phyloP scores from a whole-genome alignment of 352 stramenopile genomes.

The Phytophthora nicotianae region DNA sequence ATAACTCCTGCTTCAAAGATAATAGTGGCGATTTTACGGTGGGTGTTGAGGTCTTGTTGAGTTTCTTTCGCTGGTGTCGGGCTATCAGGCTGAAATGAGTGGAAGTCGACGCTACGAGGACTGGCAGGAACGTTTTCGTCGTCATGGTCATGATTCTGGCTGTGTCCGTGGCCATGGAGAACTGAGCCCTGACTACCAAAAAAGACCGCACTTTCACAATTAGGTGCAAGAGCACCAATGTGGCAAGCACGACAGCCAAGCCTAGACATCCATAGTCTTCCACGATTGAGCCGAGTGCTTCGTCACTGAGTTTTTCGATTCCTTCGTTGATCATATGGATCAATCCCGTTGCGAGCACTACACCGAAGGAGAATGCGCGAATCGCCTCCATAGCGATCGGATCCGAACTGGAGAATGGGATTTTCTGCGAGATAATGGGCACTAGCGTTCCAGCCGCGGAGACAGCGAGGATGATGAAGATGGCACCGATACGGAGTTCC shows the following conservation, averaged over 20 bases:
- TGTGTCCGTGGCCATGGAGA: constrained; percentile 40
- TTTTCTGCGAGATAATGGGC: constrained; percentile 38
- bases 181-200: constrained; percentile 33
- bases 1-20: constrained; percentile 67
- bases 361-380: constrained; percentile 57
- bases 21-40: constrained; percentile 45
- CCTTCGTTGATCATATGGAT: constrained; percentile 73
- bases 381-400: constrained; percentile 46
- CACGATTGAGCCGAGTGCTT: constrained; percentile 47
- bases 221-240: constrained; percentile 61
- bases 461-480: constrained; percentile 53
- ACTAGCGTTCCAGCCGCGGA: constrained; percentile 41
- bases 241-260: constrained; percentile 60
- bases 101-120: neutral
- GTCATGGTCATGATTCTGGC: neutral
- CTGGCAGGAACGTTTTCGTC: neutral
- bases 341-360: constrained; percentile 62
- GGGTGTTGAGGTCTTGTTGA: constrained; percentile 5
- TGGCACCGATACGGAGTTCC: constrained; percentile 40
- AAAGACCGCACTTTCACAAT: constrained; percentile 66
- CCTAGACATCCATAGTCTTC: constrained; percentile 55
- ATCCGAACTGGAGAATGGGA: constrained; percentile 21
- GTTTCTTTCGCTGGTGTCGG: neutral
- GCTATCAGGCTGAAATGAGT: neutral
- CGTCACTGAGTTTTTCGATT: constrained; percentile 50